Percentiles rank a stretch among this genome's conserved stretches.
Conservation (phyloP, 2,329 filamentous ascomycete genomes). For the Leptographium wingfieldii region DNA sequence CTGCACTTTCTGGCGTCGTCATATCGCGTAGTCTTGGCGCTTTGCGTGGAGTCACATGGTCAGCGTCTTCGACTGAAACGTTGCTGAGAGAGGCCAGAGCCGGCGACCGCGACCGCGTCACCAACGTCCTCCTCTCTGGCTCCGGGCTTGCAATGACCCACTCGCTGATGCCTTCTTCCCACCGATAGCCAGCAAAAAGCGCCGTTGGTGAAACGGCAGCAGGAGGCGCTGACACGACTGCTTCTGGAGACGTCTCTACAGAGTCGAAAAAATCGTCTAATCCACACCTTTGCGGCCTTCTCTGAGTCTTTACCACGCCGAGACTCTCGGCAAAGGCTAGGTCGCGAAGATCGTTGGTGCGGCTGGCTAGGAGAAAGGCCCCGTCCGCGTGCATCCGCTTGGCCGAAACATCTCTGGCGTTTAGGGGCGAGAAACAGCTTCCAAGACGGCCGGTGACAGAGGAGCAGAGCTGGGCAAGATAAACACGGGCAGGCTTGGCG, state of each 20-base stretch:
- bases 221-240: neutral
- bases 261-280: neutral
- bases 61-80: neutral
- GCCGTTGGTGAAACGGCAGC: neutral
- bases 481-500: constrained; percentile 20
- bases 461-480: constrained; percentile 28
- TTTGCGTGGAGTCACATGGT: neutral
- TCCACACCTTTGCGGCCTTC: neutral
- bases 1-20: neutral
- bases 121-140: neutral
- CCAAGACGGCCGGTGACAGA: constrained; percentile 19
- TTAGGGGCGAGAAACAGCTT: constrained; percentile 9
- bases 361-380: constrained; percentile 38
- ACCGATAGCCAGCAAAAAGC: constrained; percentile 18
- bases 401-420: constrained; percentile 16
- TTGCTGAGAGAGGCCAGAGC: neutral
- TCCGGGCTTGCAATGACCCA: constrained; percentile 18
- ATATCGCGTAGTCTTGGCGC: neutral
- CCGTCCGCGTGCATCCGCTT: constrained; percentile 29
- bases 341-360: constrained; percentile 39
- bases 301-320: constrained; percentile 1
- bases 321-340: constrained; percentile 40
- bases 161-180: constrained; percentile 27
- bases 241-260: neutral
- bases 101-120: neutral